Base-by-base conservation (phyloP, 1,139 yeast genomes). In the Hansenula lynferdii region DNA sequence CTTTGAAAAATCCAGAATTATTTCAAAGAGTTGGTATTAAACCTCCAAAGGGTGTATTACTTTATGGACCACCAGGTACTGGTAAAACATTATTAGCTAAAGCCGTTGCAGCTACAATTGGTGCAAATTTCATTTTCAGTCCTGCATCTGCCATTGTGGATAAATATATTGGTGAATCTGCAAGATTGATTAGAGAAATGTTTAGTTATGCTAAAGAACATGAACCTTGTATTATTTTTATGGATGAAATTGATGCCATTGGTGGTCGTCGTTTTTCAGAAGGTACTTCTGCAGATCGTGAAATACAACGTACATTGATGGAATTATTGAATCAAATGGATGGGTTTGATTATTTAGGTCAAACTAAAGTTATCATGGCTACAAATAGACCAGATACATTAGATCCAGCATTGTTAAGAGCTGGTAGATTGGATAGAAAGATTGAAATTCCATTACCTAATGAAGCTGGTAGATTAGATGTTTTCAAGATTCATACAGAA, bases 1-100 rank as follows among this genome's bases (percentile, higher is more conserved):
- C 99, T 3, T 74, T 94, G 56, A 94, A 92, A 64, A 92, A 94
- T 61, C 99, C 99, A 2, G 99, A 94, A 64, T 75, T 94, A 53
- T 94, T 94, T 62, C 72, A 85, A 47, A 80, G 98, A 60, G 96
- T 94, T 20, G 99, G 99, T 36, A 94, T 94, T 62, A 87, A 89
- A 58, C 96, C 97, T 16, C 98, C 99, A 41, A 94, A 92, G 65
- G 99, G 98, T 60, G 98, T 94, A 14, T 70, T 94, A 49, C 71
- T 94, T 42, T 94, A 94, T 57, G 99, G 98, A 3, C 98, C 98
- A n/a, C 98, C 98, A 21, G 98, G 98, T 55, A 92, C 98, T 1
- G 98, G 98, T 60, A 92, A 92, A 61, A 92, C 98, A 0, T 69
- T 92, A 46, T 72, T 92, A 54, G 98, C 98, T 11, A 90, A 92